Evolutionary conservation across 495 filamentous ascomycete species (phyloP), one percentile per base, ranked within the genome.

Genomic region (Penicillium lividum): DNA sequence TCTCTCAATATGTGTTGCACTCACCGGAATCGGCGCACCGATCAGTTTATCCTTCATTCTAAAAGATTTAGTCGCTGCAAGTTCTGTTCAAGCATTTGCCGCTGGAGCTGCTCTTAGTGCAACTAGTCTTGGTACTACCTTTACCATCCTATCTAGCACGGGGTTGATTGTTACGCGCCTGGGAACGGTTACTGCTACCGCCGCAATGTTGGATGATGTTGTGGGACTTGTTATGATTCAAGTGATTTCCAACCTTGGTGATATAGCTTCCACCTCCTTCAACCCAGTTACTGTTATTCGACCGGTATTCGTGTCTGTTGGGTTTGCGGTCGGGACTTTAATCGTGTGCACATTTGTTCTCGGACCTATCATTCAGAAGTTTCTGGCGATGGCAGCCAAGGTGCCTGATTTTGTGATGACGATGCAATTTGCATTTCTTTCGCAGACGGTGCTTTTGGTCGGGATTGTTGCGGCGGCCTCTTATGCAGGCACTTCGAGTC

Each of bases 131-230:
- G 90, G 91, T 5, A 93, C 89, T 0, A 94, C 88, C 0, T 93
- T 93, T 54, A 83, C 87, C 3, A 83, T 94, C 30, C 77, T 96
- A 0, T 74, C 74, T 11, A 81, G 84, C 38, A 81, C 78, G 0
- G 78, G 74, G 7, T 73, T 88, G 11, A 74, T 77, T 22, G 68
- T 76, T 4, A 90, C 86, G 2, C 79, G 88, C 4, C 70, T 93
- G 2, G 91, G 90, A 0, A 81, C 82, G 0, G 86, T 94, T 0
- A 80, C 91, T 0, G 80, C 81, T 9, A 85, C 83, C 54, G 89
- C 88, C 4, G 91, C 89, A 18, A 88, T 94, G 81, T 79, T 96
- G 63, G 91, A 94, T 69, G 91, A 93, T 73, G 88, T 94, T 2
- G 80, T 89, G 15, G 90, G 90, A 0, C 71, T 94, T n/a, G 82